These are phyloP conservation scores for Sophora flavescens DNA, from an alignment of 306 rosid genomes.

Conservation along the genomic window DNA sequence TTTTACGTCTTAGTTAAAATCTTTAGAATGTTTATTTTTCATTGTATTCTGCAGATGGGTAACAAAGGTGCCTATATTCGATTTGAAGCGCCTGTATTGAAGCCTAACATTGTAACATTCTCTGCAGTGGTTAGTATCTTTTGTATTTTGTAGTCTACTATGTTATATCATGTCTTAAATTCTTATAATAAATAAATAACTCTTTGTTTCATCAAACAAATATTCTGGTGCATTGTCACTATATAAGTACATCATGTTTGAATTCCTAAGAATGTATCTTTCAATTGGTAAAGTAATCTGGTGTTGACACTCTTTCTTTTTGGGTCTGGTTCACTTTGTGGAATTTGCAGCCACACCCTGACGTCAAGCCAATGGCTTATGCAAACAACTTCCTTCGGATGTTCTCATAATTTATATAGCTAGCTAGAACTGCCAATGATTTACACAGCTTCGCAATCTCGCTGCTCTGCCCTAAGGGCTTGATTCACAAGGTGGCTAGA, in stretches of 20 bases:
- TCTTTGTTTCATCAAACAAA: neutral
- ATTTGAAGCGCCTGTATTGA: constrained; percentile 87
- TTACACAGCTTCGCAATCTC: constrained; percentile 36
- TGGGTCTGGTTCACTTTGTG: constrained; percentile 17
- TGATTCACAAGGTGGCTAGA: constrained; percentile 39
- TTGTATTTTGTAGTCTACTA: constrained; percentile 7
- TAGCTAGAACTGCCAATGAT: constrained; percentile 46
- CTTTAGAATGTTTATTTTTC: constrained; percentile 19
- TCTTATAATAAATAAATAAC: neutral
- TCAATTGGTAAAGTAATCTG: neutral
- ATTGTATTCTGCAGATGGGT: constrained; percentile 82
- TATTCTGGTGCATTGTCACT: neutral
- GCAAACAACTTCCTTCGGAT: constrained; percentile 94
- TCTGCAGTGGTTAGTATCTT: constrained; percentile 86
- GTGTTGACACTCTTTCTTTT: constrained; percentile 3
- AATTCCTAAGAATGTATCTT: neutral
- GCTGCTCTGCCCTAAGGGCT: constrained; percentile 46
- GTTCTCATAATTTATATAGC: constrained; percentile 60
- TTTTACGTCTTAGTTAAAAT: neutral
- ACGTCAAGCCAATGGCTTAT: constrained; percentile 97
- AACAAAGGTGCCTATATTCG: constrained; percentile 99
- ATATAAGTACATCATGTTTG: neutral
- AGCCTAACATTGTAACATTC: constrained; percentile 88
- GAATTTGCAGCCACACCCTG: constrained; percentile 91
- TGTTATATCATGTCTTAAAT: neutral